phyloP scores from a whole-genome alignment of 1,139 yeast species.

The Yarrowia galli region DNA sequence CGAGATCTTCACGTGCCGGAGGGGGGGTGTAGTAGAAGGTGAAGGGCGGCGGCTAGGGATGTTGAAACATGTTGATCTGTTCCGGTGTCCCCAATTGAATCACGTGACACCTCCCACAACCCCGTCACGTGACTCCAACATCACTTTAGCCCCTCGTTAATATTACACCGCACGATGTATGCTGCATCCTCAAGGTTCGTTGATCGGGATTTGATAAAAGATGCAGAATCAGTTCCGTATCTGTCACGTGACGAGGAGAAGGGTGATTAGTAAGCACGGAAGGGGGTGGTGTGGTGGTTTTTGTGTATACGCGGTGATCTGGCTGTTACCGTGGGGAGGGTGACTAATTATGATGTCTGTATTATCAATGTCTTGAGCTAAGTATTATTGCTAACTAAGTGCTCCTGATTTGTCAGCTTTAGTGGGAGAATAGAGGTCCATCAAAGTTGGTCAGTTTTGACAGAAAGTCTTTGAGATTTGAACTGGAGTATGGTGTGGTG shows the following conservation, averaged over 20 bases:
- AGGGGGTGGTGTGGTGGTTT: neutral
- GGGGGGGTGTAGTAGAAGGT: neutral
- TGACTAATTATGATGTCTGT: no score
- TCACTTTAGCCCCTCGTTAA: neutral
- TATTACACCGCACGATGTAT: neutral
- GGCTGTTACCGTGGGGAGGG: no score
- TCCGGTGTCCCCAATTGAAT: neutral
- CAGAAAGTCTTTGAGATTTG: no score
- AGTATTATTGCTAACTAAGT: no score
- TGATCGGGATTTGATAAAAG: conserved; percentile 12
- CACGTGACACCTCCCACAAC: neutral
- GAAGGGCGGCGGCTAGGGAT: no score
- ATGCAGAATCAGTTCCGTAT: neutral
- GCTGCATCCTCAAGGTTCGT: conserved; percentile 5
- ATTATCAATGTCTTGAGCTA: no score
- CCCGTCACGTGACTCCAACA: neutral
- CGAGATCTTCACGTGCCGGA: conserved; percentile 13
- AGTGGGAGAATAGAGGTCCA: no score
- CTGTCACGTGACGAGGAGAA: neutral
- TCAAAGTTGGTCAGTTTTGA: no score
- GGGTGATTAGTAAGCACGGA: neutral
- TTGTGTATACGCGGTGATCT: neutral
- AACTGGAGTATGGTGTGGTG: no score
- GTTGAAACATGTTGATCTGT: no score
- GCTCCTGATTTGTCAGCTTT: no score